Conservation (phyloP, 306 rosid genomes). For the Senna tora region DNA sequence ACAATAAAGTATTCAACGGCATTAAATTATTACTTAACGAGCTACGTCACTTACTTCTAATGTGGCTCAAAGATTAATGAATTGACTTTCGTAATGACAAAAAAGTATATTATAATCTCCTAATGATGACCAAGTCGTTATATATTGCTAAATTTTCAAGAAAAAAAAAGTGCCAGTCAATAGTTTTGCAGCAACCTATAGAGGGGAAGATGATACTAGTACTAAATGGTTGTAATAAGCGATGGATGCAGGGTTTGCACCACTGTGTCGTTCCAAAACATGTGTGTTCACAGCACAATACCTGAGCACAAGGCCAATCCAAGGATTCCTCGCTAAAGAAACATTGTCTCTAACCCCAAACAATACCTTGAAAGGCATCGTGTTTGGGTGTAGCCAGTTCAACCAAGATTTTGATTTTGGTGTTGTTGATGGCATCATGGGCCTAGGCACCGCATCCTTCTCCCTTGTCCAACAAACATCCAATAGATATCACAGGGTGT, state of each 20-base stretch:
- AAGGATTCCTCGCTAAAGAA: neutral
- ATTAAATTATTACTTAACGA: too few species aligned
- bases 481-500: neutral
- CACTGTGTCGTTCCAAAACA: neutral
- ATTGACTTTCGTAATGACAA: too few species aligned
- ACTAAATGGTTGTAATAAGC: neutral
- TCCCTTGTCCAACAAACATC: neutral
- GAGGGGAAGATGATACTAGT: too few species aligned
- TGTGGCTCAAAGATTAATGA: too few species aligned
- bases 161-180: too few species aligned
- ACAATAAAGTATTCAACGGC: too few species aligned
- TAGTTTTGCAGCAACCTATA: too few species aligned
- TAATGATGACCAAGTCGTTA: too few species aligned
- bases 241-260: neutral
- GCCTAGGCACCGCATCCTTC: neutral
- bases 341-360: neutral
- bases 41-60: too few species aligned
- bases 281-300: neutral
- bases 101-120: too few species aligned
- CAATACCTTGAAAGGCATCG: neutral
- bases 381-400: neutral
- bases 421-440: too few species aligned
- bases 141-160: too few species aligned
- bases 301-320: neutral
- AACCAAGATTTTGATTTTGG: neutral